These are phyloP conservation scores for Setaria viridis DNA, from an alignment of 202 grass and related monocot species.

Conservation along the genomic window DNA sequence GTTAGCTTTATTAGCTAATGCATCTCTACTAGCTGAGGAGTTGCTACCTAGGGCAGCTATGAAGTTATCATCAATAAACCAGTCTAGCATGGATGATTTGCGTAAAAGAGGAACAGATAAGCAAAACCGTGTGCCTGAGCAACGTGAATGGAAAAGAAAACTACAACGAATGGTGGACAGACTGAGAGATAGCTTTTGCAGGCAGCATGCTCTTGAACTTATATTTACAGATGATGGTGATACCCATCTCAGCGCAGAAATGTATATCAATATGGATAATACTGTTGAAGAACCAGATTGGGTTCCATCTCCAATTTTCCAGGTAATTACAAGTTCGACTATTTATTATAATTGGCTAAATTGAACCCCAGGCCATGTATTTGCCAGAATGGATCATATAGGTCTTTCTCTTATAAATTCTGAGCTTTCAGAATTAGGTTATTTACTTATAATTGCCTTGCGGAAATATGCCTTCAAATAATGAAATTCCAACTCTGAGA, in stretches of 20 bases:
- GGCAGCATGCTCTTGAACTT: conserved; percentile 94
- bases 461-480: background rate
- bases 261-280: conserved; percentile 90
- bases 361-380: background rate
- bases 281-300: conserved; percentile 79
- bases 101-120: conserved; percentile 71
- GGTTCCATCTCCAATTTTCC: conserved; percentile 86
- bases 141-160: conserved; percentile 95
- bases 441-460: background rate
- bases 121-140: conserved; percentile 81
- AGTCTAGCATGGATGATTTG: conserved; percentile 67
- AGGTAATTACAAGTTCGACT: conserved; percentile 62
- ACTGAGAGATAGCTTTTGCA: conserved; percentile 86
- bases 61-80: conserved; percentile 74
- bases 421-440: conserved; percentile 20
- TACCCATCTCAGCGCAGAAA: conserved; percentile 86
- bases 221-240: conserved; percentile 98
- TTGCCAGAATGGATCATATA: background rate
- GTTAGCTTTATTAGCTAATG: conserved; percentile 88
- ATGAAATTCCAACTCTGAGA: background rate
- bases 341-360: conserved; percentile 27
- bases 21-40: conserved; percentile 94
- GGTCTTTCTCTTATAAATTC: conserved; percentile 9
- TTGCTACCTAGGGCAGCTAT: conserved; percentile 89
- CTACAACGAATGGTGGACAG: conserved; percentile 87